Percentiles rank a stretch among this genome's conserved stretches.
Conservation (phyloP, 2,329 filamentous ascomycete genomes). For the Cladophialophora yegresii region DNA sequence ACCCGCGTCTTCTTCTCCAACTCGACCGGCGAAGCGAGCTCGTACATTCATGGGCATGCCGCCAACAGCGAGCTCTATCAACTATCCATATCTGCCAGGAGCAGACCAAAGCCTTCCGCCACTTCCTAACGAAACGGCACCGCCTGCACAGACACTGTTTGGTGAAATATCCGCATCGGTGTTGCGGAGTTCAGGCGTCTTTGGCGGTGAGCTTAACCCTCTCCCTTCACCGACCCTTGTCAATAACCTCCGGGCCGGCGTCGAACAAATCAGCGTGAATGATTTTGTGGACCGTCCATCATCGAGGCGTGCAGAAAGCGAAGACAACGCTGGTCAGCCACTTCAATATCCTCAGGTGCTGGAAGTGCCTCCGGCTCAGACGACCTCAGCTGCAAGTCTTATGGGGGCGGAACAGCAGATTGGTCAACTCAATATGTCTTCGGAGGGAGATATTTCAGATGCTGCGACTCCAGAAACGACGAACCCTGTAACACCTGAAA, state of each 20-base stretch:
- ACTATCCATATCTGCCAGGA: constrained; percentile 48
- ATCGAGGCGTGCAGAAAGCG: constrained; percentile 29
- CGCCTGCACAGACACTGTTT: constrained; percentile 52
- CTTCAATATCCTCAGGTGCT: constrained; percentile 45
- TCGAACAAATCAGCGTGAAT: constrained; percentile 43
- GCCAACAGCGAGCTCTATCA: constrained; percentile 39
- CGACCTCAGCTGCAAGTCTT: constrained; percentile 49
- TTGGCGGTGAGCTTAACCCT: constrained; percentile 40
- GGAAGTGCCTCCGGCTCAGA: constrained; percentile 40
- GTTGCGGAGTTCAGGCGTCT: constrained; percentile 55
- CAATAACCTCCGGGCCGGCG: constrained; percentile 32
- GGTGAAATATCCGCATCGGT: constrained; percentile 62
- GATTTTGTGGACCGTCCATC: constrained; percentile 41
- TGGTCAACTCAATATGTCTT: constrained; percentile 52
- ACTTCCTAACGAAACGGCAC: constrained; percentile 32
- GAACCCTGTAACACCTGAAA: constrained; percentile 42
- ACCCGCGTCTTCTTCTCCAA: constrained; percentile 29
- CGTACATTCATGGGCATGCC: constrained; percentile 21
- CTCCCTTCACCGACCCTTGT: constrained; percentile 14
- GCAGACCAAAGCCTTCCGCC: constrained; percentile 42
- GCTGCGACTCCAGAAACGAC: constrained; percentile 40
- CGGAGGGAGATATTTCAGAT: constrained; percentile 41
- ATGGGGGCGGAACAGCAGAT: constrained; percentile 53
- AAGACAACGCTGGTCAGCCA: constrained; percentile 41
- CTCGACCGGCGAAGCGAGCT: constrained; percentile 41